Base-by-base conservation (phyloP, 345 rosid genomes). In the Clarkia xantiana region DNA sequence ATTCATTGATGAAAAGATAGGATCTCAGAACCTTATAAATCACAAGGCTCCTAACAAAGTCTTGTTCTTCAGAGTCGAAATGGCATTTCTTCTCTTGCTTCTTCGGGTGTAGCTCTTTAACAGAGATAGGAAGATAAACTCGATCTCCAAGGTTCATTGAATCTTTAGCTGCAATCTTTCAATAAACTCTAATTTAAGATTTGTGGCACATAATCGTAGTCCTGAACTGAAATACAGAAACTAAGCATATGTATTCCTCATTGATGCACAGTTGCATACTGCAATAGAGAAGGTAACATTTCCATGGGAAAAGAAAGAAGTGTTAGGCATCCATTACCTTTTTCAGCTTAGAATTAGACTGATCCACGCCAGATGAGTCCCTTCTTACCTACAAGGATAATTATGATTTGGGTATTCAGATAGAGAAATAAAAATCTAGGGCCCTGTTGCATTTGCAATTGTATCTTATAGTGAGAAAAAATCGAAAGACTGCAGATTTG, bases 161-260 rank as follows among this genome's bases (percentile, higher is more conserved):
- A 51, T 91, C 93, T 75, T 72, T 86, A 14, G 93, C 84, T 73
- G 76, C 71, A 63, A 91, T 86, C 96, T 91, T 74, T 59, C 64
- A 69, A 12, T 7, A 29, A 60, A 58, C 53, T 60, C 19, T 46
- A 60, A 17, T 40, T 59, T 69, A 62, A 80, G 59, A 57, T 56
- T 22, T 48, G 18, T 2, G 1, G 11, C 17, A 18, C 44, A 14
- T 22, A 22, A 22, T 5, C 2, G 5, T 2, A 22, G 25, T 22
- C 25, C 3, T 5, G 5, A 22, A 22, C 3, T 22, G 25, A 22
- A 22, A 22, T 22, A 22, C 5, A 29, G 36, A 29, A 4, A 29
- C 8, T 29, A 22, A 22, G 5, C 2, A 22, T n/a, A 2, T 29
- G 8, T 7, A 29, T 2, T 29, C 8, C 5, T 29, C 36, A 29